Evolutionary conservation across 75 land plant species (phyloP), one percentile per base, ranked within the genome.

Genomic region (Picea glauca): DNA sequence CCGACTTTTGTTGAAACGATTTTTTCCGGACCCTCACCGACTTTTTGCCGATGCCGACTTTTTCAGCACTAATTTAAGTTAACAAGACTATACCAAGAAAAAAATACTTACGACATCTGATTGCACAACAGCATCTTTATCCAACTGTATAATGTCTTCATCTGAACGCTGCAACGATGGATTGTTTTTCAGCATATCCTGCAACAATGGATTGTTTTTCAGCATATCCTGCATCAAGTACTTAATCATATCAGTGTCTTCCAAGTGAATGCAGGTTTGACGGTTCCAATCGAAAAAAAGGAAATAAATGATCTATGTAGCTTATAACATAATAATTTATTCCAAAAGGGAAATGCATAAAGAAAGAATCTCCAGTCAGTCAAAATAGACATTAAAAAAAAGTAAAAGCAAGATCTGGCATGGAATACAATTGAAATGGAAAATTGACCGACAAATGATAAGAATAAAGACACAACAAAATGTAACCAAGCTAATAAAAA

Each of bases 161-260:
- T 43, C 73, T 40, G 73, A 70, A 12, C 13, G 13, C 73, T 40
- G 54, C 54, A n/a, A 70, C 1, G 73, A 70, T 20, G 73, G n/a
- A 67, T 67, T 38, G 72, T 67, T 4, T 67, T 67, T 67, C 72
- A 67, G 12, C 9, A 67, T 35, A 12, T 38, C 72, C 72, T 67
- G 72, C 46, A 38, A 67, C 1, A 43, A 67, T 18, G 72, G 18
- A 43, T 70, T 43, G 73, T 70, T 7, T 70, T 70, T 70, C 73
- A 70, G 18, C 13, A 70, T 40, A 4, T 43, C 73, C 73, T 70
- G 73, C 54, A 20, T 40, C 73, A 70, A 40, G 43, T 46, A 70
- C 73, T 70, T 18, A 70, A n/a, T 40, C 54, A 40, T 70, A n/a
- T 3, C 73, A 43, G 15, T 70, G 73, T 70, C 54, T 38, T 38